Conservation (phyloP, 371 early-diverging fungal species). For the Mycotypha africana region DNA sequence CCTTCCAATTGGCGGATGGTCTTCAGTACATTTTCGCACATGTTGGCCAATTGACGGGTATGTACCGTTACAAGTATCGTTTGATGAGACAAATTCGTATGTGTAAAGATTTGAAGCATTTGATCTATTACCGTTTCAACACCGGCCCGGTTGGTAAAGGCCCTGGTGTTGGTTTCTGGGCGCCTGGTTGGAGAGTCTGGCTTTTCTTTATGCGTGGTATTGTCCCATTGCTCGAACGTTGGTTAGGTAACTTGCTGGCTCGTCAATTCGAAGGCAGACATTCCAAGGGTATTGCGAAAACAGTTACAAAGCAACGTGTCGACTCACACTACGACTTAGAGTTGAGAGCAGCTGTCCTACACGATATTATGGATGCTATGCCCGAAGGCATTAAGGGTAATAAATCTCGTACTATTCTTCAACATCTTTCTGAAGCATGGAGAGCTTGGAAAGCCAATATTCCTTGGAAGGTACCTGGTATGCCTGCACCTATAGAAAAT, state of each 20-base stretch:
- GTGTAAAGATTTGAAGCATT: conserved; percentile 94
- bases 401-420: conserved; percentile 93
- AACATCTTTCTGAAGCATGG: conserved; percentile 99
- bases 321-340: conserved; percentile 98
- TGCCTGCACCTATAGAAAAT: conserved; percentile 96
- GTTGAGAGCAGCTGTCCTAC: conserved; percentile 94
- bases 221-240: conserved; percentile 94
- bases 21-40: conserved; percentile 98
- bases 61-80: conserved; percentile 99
- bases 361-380: conserved; percentile 98
- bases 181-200: conserved; percentile 99
- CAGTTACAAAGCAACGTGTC: conserved; percentile 98
- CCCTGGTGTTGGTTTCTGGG: conserved; percentile 99
- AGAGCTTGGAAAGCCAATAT: conserved; percentile 98
- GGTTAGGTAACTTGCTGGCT: conserved; percentile 96
- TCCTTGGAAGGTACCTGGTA: conserved; percentile 98
- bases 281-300: conserved; percentile 95
- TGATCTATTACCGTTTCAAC: conserved; percentile 94
- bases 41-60: conserved; percentile 99
- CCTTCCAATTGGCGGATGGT: conserved; percentile 96
- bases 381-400: conserved; percentile 96
- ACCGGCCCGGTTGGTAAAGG: conserved; percentile 97
- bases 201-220: conserved; percentile 98
- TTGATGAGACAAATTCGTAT: conserved; percentile 98
- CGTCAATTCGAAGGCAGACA: conserved; percentile 99